A percentile compares a stretch with the other conserved stretches of the same genome.
Evolutionary conservation across 192 early-diverging fungal genomes (phyloP).

Genomic region (Mortierella alpina): DNA sequence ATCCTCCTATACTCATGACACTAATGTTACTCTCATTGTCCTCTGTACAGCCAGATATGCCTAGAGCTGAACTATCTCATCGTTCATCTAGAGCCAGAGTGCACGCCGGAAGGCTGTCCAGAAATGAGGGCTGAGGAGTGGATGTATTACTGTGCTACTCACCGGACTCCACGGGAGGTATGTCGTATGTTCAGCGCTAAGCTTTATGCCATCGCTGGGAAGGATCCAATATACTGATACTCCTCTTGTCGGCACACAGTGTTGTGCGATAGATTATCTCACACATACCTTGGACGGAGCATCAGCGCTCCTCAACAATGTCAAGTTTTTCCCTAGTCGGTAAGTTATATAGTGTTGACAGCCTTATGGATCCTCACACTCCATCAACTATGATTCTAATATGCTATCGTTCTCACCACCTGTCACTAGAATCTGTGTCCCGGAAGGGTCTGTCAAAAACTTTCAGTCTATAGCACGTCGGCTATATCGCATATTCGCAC

Average conservation of each 20-base stretch:
- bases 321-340: slow-evolving; percentile 82
- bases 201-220: not conserved
- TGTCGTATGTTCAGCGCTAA: not conserved
- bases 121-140: slow-evolving; percentile 95
- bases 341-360: slow-evolving; percentile 19
- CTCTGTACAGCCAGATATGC: slow-evolving; percentile 79
- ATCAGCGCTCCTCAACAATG: slow-evolving; percentile 79
- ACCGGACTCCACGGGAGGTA: slow-evolving; percentile 80
- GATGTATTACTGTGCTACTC: slow-evolving; percentile 93
- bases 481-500: slow-evolving; percentile 97
- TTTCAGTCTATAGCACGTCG: slow-evolving; percentile 90
- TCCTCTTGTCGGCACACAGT: slow-evolving; percentile 60
- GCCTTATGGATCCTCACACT: no score
- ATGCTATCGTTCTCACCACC: no score
- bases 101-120: slow-evolving; percentile 80
- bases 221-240: not conserved
- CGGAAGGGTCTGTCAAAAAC: slow-evolving; percentile 82
- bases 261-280: slow-evolving; percentile 91
- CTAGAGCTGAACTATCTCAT: slow-evolving; percentile 86
- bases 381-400: no score
- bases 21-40: not conserved
- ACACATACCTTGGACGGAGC: slow-evolving; percentile 96
- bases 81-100: slow-evolving; percentile 77
- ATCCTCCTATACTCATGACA: not conserved
- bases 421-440: slow-evolving; percentile 62